Base-by-base conservation (phyloP, 352 stramenopile genomes). In the Phytophthora tentaculata region DNA sequence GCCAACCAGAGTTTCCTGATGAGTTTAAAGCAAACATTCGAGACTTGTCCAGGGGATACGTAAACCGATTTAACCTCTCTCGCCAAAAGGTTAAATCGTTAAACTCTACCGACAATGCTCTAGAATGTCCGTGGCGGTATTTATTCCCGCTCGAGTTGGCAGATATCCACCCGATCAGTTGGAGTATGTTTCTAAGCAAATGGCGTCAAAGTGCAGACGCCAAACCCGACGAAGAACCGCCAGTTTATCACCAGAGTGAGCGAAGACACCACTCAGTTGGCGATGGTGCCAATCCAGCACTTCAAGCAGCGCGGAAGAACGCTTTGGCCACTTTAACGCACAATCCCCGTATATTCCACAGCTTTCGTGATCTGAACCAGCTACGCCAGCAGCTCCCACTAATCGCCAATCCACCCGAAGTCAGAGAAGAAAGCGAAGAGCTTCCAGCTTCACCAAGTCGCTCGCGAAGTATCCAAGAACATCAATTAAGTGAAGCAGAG, bases 151-250 rank as follows among this genome's bases (percentile, higher is more conserved):
- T 82, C 8, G 59, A 73, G 10, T 45, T 86, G 2, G 64, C 82
- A 5, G 67, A 83, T 22, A 60, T 86, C 19, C 56, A 68, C 16
- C 73, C 77, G 0, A 55, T 91, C 23, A 88, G 76, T 41, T 91
- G 83, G 83, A 57, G 72, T 3, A 50, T 83, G 0, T 87, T 89
- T 48, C 72, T 91, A 24, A 69, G 80, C 3, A 83, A 81, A 43
- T 91, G 83, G 83, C 74, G 79, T 5, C 69, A 73, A 23, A 56
- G 69, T 17, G 52, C 32, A 9, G 64, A 84, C 23, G 24, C 47
- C 19, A 63, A 73, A 20, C 22, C 43, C 23, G 44, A 64, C 2
- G 28, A 66, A 43, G 37, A 63, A 13, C 23, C 32, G 8, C 50
- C 24, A 13, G 45, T 60, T 20, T 67, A 49, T 26, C 61, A 71